A percentile compares a stretch with the other conserved stretches of the same genome.
These are phyloP conservation scores for Monosporascus sp. DNA, from an alignment of 2,329 filamentous ascomycete species.

Conservation along the genomic window DNA sequence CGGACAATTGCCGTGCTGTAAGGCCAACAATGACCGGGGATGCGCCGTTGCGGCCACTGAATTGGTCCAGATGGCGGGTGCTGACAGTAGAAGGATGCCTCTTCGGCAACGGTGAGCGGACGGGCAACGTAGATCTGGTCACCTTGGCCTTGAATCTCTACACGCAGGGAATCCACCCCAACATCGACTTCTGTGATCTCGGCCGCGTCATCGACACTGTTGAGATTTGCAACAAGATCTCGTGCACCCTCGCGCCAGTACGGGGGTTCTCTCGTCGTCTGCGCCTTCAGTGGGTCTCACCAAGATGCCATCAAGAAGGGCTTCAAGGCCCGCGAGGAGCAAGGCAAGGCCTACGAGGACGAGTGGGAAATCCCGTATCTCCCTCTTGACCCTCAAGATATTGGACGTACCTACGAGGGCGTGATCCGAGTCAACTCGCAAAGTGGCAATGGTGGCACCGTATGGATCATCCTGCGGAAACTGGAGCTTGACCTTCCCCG, in stretches of 20 bases:
- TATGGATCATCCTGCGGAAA: conserved; percentile 87
- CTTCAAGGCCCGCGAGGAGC: conserved; percentile 64
- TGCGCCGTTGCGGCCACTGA: conserved; percentile 87
- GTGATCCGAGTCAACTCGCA: conserved; percentile 98
- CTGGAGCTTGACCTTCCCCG: conserved; percentile 89
- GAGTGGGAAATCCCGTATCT: conserved; percentile 86
- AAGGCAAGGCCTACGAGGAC: conserved; percentile 55
- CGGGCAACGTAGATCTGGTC: conserved; percentile 91
- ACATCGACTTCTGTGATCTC: conserved; percentile 89
- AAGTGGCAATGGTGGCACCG: conserved; percentile 87
- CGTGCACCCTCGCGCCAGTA: conserved; percentile 83
- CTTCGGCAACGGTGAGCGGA: conserved; percentile 92
- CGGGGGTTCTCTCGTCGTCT: conserved; percentile 84
- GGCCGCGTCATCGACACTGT: conserved; percentile 81
- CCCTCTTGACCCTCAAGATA: conserved; percentile 86
- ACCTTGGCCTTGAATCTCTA: conserved; percentile 91
- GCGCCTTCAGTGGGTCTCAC: conserved; percentile 85
- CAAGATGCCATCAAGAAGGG: conserved; percentile 97
- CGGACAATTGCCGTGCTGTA: too few relatives aligned
- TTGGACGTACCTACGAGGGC: conserved; percentile 94
- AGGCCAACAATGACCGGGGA: conserved; percentile 65
- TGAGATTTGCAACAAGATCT: conserved; percentile 91
- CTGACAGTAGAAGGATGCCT: conserved; percentile 90
- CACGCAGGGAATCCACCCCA: conserved; percentile 80
- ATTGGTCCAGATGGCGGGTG: conserved; percentile 92